Percentiles rank a stretch among this genome's conserved stretches.
Conservation (phyloP, 1,284 basidiomycete genomes). For the Moesziomyces parantarcticus region DNA sequence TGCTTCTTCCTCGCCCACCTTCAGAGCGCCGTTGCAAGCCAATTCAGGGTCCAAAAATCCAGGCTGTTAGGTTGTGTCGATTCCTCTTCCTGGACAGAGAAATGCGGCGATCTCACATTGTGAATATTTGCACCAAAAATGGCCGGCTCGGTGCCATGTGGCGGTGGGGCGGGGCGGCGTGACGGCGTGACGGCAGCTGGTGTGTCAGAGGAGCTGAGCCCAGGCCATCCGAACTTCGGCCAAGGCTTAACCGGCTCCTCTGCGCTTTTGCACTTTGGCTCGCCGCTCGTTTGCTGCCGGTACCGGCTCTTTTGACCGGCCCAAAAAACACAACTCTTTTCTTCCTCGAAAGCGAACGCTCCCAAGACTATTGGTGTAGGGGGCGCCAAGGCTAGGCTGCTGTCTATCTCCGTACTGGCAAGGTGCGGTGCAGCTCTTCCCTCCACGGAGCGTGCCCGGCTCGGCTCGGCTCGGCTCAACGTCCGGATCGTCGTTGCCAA, state of each 20-base stretch:
- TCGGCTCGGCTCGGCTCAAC: no score
- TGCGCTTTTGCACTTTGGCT: neutral
- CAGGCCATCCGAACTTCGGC: neutral
- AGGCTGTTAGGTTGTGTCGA: no score
- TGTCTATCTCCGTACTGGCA: neutral
- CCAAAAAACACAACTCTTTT: neutral
- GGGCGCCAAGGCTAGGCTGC: neutral
- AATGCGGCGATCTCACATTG: slow-evolving; percentile 9
- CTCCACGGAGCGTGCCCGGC: no score
- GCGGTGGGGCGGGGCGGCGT: neutral
- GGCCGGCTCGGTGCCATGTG: slow-evolving; percentile 5
- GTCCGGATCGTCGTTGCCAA: no score
- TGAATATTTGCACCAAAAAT: no score
- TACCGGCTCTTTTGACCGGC: neutral
- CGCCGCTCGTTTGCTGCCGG: neutral
- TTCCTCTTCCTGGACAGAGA: no score
- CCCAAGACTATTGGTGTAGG: no score
- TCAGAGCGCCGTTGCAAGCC: no score
- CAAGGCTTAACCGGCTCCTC: slow-evolving; percentile 9
- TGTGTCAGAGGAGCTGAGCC: slow-evolving; percentile 8
- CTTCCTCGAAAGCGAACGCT: neutral
- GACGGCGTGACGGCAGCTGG: slow-evolving; percentile 8
- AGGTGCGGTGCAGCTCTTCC: neutral
- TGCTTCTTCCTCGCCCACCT: no score
- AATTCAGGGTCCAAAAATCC: no score